Evolutionary conservation across 2,329 filamentous ascomycete species (phyloP).

Genomic region (Blastomyces silverae): DNA sequence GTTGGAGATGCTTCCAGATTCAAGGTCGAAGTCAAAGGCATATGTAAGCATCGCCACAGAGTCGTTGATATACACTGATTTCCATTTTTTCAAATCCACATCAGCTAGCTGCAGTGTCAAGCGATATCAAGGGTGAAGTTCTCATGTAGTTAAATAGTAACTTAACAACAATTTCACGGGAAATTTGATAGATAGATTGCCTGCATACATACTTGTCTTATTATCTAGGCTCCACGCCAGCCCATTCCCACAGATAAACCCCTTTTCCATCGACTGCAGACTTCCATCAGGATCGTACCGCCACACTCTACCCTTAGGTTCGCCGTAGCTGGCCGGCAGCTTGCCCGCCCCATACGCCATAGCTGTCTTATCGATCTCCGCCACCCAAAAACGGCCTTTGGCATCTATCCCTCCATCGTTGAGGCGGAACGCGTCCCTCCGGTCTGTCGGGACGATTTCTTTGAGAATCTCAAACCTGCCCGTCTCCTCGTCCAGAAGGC

Average conservation of each 20-base stretch:
- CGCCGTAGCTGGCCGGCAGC: slow-evolving; percentile 28
- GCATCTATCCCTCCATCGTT: slow-evolving; percentile 83
- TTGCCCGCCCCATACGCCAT: slow-evolving; percentile 41
- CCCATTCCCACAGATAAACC: slow-evolving; percentile 72
- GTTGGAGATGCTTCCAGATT: slow-evolving; percentile 58
- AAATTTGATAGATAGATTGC: slow-evolving; percentile 11
- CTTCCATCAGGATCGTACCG: slow-evolving; percentile 50
- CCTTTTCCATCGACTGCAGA: slow-evolving; percentile 53
- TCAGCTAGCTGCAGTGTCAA: not conserved
- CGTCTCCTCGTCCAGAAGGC: slow-evolving; percentile 34
- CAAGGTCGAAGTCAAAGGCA: slow-evolving; percentile 64
- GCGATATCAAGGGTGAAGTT: not conserved
- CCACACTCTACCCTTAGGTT: slow-evolving; percentile 26
- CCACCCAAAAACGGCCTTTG: slow-evolving; percentile 69
- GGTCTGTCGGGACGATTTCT: slow-evolving; percentile 32
- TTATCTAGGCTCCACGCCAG: slow-evolving; percentile 70
- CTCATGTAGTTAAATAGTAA: slow-evolving; percentile 26
- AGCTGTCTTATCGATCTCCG: slow-evolving; percentile 51
- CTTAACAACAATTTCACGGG: slow-evolving; percentile 19
- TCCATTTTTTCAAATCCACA: slow-evolving; percentile 24
- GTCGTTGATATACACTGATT: slow-evolving; percentile 69
- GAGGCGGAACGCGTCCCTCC: slow-evolving; percentile 45
- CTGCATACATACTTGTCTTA: slow-evolving; percentile 48
- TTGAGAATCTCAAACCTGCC: slow-evolving; percentile 33
- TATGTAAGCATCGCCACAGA: slow-evolving; percentile 64